Base-by-base conservation (phyloP, 2,329 filamentous ascomycete species). In the Bipolaris oryzae region DNA sequence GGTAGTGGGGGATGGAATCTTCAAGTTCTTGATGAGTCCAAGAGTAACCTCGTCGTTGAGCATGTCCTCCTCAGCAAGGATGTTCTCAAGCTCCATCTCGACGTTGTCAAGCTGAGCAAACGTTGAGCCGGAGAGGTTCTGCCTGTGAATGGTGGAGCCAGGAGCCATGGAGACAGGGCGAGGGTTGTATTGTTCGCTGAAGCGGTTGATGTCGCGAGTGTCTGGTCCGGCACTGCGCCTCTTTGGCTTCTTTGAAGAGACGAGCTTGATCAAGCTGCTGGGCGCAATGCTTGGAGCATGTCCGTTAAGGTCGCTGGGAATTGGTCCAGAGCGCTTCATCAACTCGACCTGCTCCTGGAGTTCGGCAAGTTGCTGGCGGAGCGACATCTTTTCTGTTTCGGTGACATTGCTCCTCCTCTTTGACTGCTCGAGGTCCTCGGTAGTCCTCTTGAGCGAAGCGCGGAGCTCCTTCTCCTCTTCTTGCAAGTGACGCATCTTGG, bases 11-110 rank as follows among this genome's bases (percentile, higher is more conserved):
- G 89, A 88, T 18, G 95, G 95, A 62, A 99, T 98, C 84, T 96
- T 97, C 66, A 99, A 85, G 75, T 97, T 97, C 74, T 90, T 89
- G 76, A 99, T 98, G 59, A 99, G 84, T 60, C 95, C 95, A 85
- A 97, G 90, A 0, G 93, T 95, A 48, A 99, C 92, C 80, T 99
- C 95, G 69, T 98, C 93, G 70, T 99, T 98, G 64, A 99, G 84
- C 59, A 90, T 91, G 68, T 98, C 93, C 78, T 99, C 95, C 72
- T 98, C 94, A 42, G 93, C 92, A 63, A 99, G 87, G 52, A 99
- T 85, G 64, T 89, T 90, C 80, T 98, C 94, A 56, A 99, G 85
- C 79, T 99, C 96, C 76, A 92, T 87, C 80, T 99, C 95, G 69
- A 98, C 91, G 70, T 91, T 96, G 75, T 99, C 95, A 57, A 90